Evolutionary conservation across 805 yeast species (phyloP).

Genomic region (Candida silvatica): DNA sequence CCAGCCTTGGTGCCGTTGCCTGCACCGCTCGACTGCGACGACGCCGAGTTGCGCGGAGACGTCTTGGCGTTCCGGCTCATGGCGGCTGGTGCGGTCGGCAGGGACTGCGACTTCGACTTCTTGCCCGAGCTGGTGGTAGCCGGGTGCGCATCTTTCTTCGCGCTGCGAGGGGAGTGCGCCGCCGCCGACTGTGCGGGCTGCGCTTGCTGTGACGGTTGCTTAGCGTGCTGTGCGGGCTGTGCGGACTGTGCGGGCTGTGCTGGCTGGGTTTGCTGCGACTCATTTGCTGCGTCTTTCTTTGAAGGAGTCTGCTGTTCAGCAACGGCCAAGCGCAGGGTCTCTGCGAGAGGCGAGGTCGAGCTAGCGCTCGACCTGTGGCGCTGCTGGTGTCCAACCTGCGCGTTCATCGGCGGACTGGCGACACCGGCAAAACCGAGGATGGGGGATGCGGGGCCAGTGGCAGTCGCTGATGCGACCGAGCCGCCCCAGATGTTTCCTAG

Average conservation of each 20-base stretch:
- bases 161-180: too few relatives aligned
- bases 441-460: constrained; percentile 9
- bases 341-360: background rate
- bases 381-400: too few relatives aligned
- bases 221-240: too few relatives aligned
- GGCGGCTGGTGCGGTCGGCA: constrained; percentile 19
- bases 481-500: background rate
- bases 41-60: constrained; percentile 16
- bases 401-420: too few relatives aligned
- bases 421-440: constrained; percentile 11
- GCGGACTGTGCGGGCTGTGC: too few relatives aligned
- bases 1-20: constrained; percentile 6
- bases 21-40: constrained; percentile 17
- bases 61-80: too few relatives aligned
- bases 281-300: too few relatives aligned
- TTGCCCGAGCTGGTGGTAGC: background rate
- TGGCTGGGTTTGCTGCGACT: too few relatives aligned
- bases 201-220: too few relatives aligned
- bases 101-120: constrained; percentile 2
- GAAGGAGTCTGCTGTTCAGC: too few relatives aligned
- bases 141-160: background rate
- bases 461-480: background rate
- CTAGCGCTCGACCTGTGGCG: constrained; percentile 7
- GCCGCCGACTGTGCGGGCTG: too few relatives aligned
- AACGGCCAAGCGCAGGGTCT: too few relatives aligned